Evolutionary conservation across 352 stramenopile genomes (phyloP), one percentile per base, ranked within the genome.

Genomic region (Globisporangium emineosum): DNA sequence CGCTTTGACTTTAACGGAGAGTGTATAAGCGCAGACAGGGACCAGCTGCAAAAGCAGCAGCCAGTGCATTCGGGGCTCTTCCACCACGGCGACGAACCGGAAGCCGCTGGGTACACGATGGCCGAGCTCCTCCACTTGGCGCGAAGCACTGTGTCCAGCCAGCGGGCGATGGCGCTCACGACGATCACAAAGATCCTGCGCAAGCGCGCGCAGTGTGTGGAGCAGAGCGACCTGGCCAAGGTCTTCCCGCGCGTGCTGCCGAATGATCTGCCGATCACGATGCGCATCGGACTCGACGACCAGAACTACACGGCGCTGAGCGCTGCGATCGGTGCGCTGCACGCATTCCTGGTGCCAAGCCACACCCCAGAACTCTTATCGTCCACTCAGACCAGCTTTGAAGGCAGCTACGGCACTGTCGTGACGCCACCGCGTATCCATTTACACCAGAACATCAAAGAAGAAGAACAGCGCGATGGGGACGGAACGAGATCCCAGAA

Each of bases 21-120:
- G 0, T 27, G 71, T 9, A 49, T 89, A 3, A 29, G 50, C 2
- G 37, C 66, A 23, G 47, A 59, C 1, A 45, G 56, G 3, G 62
- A 57, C 0, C 70, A 32, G 29, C n/a, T n/a, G n/a, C 29, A 69
- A 4, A 55, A 54, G 1, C 50, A 72, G 9, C 51, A 77, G 5
- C 77, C 80, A 8, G 60, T 67, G 21, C 78, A 90, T 52, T 91
- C 86, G 1, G 86, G 86, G 15, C 72, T 94, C 0, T 93, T 90
- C 55, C 86, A 94, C 55, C 86, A 94, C 55, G 86, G 86, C 0
- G 82, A 93, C 47, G 79, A 92, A 19, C 86, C 84, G 0, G 74
- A 92, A 0, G 77, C 71, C 29, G 73, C 86, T 1, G 86, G 86
- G 3, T 94, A 93, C 67, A 94, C 84, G 8, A 67, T 91, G 42